Base-by-base conservation (phyloP, 495 filamentous ascomycete genomes). In the Xylaria cubensis region DNA sequence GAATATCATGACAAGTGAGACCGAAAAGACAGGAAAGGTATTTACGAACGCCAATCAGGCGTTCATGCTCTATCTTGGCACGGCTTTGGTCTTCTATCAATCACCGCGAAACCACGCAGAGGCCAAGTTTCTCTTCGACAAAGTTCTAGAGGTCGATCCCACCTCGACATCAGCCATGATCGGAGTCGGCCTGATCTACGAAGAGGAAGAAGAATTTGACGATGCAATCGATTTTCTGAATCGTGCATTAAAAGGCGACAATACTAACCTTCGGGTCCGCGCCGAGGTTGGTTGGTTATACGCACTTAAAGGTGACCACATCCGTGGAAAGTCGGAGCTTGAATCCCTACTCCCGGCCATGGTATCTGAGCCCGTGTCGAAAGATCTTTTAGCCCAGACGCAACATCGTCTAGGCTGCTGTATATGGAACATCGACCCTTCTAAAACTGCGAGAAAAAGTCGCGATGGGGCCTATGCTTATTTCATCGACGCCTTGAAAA, bases 281-380 rank as follows among this genome's bases (percentile, higher is more conserved):
- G 90, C 92, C 4, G 96, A 99, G 79, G 88, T 91, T 15, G 94
- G 93, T 1, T 99, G 96, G 96, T 92, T 94, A 74, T 91, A 91
- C 77, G 93, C 94, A 6, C 84, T 97, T n/a, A 91, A 87, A 73
- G 94, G 94, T 7, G 89, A 96, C 72, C 89, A 92, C 71, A 78
- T 81, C 42, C 82, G 80, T 55, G 92, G 92, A 41, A 84, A 90
- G 39, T 76, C 84, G 9, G 91, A 92, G 63, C 86, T 99, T 2
- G 88, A 95, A 71, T 82, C 80, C 7, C 93, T 92, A 67, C 86
- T 98, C 5, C 81, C 86, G 4, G 41, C 62, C n/a, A 80, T 78
- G 78, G 67, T 62, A 12, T 66, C 67, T 12, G 48, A 67, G n/a
- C 70, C 74, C 1, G 73, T 73, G 13, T 88, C 90, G 50, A 90